Percentiles rank a stretch among this genome's conserved stretches.
Evolutionary conservation across 2,329 filamentous ascomycete species (phyloP).

Genomic region (Trichoderma citrinoviride): DNA sequence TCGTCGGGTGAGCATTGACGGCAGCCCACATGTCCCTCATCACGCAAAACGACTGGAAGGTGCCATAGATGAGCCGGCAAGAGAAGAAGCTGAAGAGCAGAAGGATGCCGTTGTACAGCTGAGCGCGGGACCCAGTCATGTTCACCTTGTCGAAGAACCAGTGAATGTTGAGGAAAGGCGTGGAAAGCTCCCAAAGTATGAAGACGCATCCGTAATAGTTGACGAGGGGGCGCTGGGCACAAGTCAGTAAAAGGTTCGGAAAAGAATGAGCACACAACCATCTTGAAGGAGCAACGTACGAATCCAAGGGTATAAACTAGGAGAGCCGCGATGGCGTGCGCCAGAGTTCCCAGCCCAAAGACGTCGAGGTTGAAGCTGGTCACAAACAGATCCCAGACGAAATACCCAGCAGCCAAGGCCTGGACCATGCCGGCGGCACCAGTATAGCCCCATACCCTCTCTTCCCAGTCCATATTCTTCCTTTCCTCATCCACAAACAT

Average conservation of each 20-base stretch:
- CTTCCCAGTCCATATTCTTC: conserved; percentile 61
- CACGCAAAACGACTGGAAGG: conserved; percentile 66
- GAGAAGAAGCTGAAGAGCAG: conserved; percentile 73
- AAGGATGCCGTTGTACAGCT: conserved; percentile 74
- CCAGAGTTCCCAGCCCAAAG: conserved; percentile 73
- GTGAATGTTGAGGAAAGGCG: conserved; percentile 82
- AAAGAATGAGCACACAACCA: neutral
- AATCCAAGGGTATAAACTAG: conserved; percentile 75
- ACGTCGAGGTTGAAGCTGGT: conserved; percentile 66
- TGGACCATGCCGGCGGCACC: conserved; percentile 70
- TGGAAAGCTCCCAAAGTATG: conserved; percentile 84
- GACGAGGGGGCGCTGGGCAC: conserved; percentile 68
- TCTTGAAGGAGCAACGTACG: conserved; percentile 50
- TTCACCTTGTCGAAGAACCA: conserved; percentile 89
- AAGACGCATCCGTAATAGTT: conserved; percentile 81
- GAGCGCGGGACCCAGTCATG: conserved; percentile 70
- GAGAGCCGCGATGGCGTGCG: conserved; percentile 72
- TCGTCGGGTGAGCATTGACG: conserved; percentile 40
- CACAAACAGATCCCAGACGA: conserved; percentile 76
- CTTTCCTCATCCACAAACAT: conserved; percentile 68
- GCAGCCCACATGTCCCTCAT: conserved; percentile 67
- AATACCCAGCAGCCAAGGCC: conserved; percentile 75
- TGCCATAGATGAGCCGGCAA: conserved; percentile 75
- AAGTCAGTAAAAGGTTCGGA: conserved; percentile 1
- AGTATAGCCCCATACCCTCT: conserved; percentile 75